phyloP scores from a whole-genome alignment of 176 grass and related monocot species.

The Hsuehochloa calcarea region DNA sequence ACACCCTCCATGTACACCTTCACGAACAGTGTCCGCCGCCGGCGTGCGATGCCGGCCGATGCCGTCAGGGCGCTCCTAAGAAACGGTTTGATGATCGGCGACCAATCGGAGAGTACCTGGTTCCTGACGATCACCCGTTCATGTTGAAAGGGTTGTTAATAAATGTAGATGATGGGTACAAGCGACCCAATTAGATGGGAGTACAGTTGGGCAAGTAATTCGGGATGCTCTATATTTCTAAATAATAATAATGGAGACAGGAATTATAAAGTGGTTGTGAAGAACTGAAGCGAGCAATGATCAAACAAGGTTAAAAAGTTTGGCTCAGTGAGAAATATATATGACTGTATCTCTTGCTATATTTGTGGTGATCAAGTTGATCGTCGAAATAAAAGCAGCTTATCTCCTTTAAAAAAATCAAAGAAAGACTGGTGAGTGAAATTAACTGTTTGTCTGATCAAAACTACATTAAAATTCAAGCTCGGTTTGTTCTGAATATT shows the following conservation, averaged over 20 bases:
- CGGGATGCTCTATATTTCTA: background rate
- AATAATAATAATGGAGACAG: constrained; percentile 15
- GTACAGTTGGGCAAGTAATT: constrained; percentile 31
- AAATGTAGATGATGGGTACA: constrained; percentile 33
- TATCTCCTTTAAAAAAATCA: background rate
- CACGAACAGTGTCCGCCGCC: constrained; percentile 40
- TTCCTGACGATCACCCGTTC: constrained; percentile 31
- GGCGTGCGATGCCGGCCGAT: background rate
- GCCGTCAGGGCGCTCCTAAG: constrained; percentile 52
- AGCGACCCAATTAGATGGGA: constrained; percentile 25
- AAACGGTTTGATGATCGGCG: constrained; percentile 67
- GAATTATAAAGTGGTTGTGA: background rate
- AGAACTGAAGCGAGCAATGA: background rate
- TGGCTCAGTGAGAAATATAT: background rate
- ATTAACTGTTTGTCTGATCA: background rate
- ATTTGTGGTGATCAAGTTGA: background rate
- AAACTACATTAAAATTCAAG: background rate
- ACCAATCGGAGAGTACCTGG: constrained; percentile 41
- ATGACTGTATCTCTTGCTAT: background rate
- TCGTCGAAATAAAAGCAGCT: background rate
- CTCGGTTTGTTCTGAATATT: background rate
- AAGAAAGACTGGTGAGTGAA: background rate
- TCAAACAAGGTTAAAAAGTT: background rate
- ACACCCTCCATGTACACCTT: constrained; percentile 84
- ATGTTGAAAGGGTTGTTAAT: constrained; percentile 12